Base-by-base conservation (phyloP, 495 filamentous ascomycete genomes). In the Mytilinidion resinicola region DNA sequence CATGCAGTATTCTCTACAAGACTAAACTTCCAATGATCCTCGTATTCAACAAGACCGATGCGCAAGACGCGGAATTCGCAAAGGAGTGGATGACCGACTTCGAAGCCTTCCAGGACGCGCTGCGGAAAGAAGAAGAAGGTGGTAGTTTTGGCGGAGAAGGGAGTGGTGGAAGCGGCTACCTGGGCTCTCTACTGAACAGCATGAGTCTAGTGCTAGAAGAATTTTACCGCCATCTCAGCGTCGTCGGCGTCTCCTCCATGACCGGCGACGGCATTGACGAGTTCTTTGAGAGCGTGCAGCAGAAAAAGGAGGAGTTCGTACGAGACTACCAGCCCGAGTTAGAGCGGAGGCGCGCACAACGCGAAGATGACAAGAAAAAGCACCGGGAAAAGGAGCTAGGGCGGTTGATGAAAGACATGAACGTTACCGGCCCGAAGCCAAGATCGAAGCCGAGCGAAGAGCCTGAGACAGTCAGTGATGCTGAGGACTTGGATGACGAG, bases 51-150 rank as follows among this genome's bases (percentile, higher is more conserved):
- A 98, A 98, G 77, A 95, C 91, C 0, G 93, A 98, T 69, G 88
- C 93, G 6, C 86, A 93, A 68, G 88, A 93, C 66, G 89, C 91
- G 3, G 80, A 79, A 19, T 96, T 96, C 65, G 93, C 90, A 9
- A 95, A 96, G 76, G 91, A 97, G 70, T 99, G 93, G 93, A 99
- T 99, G 93, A 95, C 91, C 15, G 91, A 99, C 69, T 97, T 95
- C 66, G 92, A 97, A 61, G 84, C 88, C 12, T 99, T 99, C 73
- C 95, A 97, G 71, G 81, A 80, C 34, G 93, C 93, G 39, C 73
- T 99, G 35, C 77, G 82, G 37, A 71, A 80, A 50, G 91, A 96
- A 70, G 89, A 97, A 73, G 84, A 87, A 55, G 70, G 73, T 1
- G 90, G 89, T 20, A 84, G 82, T 15, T 93, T 89, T 67, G 85